Conservation (phyloP, 345 rosid genomes). For the Jatropha curcas region DNA sequence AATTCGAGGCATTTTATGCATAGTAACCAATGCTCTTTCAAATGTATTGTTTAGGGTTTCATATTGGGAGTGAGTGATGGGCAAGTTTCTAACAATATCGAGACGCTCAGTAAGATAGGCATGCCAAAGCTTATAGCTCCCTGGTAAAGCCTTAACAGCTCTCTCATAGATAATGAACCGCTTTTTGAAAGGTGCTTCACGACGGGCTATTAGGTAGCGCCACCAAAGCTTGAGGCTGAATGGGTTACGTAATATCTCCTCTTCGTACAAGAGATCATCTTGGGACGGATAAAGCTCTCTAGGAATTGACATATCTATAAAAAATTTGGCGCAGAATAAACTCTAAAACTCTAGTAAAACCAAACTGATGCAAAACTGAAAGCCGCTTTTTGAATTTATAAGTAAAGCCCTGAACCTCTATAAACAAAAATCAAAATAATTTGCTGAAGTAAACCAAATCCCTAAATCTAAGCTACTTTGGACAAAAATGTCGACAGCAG, state of each 20-base stretch:
- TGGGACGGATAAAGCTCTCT: conserved; percentile 80
- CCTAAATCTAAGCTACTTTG: too few relatives aligned
- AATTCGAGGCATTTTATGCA: conserved; percentile 95
- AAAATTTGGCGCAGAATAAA: too few relatives aligned
- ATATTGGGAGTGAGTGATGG: conserved; percentile 61
- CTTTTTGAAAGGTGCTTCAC: conserved; percentile 68
- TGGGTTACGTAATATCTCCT: conserved; percentile 82
- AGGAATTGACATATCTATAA: conserved; percentile 60
- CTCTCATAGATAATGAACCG: conserved; percentile 81
- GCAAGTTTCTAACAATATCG: conserved; percentile 64
- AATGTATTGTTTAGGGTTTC: conserved; percentile 85
- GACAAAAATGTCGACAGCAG: background rate
- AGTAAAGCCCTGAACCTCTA: background rate
- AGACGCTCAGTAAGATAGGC: conserved; percentile 86
- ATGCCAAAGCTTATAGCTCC: conserved; percentile 88
- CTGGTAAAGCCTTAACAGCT: conserved; percentile 81
- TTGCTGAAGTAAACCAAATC: too few relatives aligned
- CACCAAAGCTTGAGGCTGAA: conserved; percentile 92
- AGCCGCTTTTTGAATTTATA: too few relatives aligned
- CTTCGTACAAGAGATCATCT: conserved; percentile 82
- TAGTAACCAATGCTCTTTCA: conserved; percentile 80
- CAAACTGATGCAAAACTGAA: too few relatives aligned
- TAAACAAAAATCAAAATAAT: too few relatives aligned
- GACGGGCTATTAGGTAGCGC: conserved; percentile 76
- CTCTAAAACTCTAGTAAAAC: too few relatives aligned